Conservation (phyloP, 169 alveolate species). For the Plasmodium chabaudi region DNA sequence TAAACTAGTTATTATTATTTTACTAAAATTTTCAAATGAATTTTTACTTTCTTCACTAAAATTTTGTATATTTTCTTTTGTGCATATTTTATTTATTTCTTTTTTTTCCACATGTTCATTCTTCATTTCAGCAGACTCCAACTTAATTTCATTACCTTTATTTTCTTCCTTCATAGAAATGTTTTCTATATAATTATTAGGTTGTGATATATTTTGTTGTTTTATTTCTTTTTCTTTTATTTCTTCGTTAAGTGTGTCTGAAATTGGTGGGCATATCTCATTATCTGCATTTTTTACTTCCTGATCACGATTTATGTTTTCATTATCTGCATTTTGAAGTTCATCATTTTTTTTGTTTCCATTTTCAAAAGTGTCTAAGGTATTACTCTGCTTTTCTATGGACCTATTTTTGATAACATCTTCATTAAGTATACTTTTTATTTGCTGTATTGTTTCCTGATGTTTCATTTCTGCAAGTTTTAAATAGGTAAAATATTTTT, state of each 20-base stretch:
- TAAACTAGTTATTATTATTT: constrained; percentile 22
- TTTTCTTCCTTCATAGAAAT: background rate
- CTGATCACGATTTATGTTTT: background rate
- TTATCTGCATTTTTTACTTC: background rate
- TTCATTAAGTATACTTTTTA: background rate
- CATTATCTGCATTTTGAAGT: background rate
- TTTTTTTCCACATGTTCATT: background rate
- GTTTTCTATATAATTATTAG: background rate
- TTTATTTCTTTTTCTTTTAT: background rate
- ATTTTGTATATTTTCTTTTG: background rate
- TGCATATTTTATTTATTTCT: background rate
- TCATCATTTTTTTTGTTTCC: background rate
- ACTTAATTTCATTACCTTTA: background rate
- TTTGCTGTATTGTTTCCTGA: too few species aligned
- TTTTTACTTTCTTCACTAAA: background rate
- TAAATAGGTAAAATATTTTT: background rate
- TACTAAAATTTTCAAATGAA: constrained; percentile 3
- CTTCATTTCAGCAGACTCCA: background rate
- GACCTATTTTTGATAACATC: background rate
- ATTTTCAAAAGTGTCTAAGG: background rate
- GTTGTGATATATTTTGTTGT: background rate
- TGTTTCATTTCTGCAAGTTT: background rate
- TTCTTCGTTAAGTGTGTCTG: too few species aligned
- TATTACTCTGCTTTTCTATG: background rate
- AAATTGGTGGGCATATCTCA: background rate